phyloP scores from a whole-genome alignment of 768 basidiomycete genomes.

The Suillus americanus region DNA sequence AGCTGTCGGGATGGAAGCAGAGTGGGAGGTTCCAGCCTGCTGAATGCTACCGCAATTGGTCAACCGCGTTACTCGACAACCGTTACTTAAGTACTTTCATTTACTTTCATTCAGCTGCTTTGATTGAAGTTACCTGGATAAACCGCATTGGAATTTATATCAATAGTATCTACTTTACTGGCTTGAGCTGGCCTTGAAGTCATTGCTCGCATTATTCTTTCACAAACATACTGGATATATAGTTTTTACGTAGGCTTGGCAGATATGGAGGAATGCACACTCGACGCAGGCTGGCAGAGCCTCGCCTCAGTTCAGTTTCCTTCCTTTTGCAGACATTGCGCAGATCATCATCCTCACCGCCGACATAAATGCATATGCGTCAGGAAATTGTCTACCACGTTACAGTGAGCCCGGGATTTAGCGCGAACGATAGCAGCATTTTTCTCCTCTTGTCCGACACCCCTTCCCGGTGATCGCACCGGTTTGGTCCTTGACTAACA shows the following conservation, averaged over 20 bases:
- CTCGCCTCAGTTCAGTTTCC: background rate
- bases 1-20: constrained; percentile 60
- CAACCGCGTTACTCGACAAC: too few species aligned
- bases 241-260: background rate
- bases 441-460: background rate
- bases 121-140: background rate
- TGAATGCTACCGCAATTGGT: constrained; percentile 21
- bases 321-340: background rate
- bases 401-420: background rate
- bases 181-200: background rate
- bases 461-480: background rate
- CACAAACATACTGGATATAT: background rate
- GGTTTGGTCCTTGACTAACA: background rate
- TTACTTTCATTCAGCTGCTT: background rate
- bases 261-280: background rate
- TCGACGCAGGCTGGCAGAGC: background rate
- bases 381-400: background rate
- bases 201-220: constrained; percentile 3
- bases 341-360: background rate
- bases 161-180: background rate
- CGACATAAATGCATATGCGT: background rate
- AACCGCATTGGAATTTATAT: constrained; percentile 2
- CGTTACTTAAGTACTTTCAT: background rate
- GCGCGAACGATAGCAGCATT: background rate
- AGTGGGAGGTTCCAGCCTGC: constrained; percentile 79